These are phyloP conservation scores for Hericium coralloides DNA, from an alignment of 768 basidiomycete species.

Conservation along the genomic window DNA sequence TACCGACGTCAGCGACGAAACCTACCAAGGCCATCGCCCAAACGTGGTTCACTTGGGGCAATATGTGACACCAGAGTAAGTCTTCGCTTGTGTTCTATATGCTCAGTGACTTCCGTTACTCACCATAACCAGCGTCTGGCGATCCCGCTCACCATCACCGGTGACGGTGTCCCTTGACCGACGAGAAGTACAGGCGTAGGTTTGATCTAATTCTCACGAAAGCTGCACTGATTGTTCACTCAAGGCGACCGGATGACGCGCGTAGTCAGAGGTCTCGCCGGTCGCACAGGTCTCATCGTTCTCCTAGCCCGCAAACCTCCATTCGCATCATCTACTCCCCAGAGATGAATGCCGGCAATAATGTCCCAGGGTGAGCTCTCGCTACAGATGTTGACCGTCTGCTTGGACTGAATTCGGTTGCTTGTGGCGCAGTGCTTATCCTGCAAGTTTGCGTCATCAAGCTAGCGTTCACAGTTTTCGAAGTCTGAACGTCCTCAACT, in stretches of 20 bases:
- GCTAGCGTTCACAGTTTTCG: not conserved
- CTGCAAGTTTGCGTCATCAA: not conserved
- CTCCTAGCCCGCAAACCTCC: not conserved
- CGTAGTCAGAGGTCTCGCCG: not conserved
- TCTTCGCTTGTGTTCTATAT: not conserved
- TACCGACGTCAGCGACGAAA: conserved; percentile 6
- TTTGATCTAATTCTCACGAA: no score
- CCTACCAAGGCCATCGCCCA: conserved; percentile 4
- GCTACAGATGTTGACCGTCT: no score
- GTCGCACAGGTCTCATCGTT: not conserved
- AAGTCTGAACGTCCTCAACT: not conserved
- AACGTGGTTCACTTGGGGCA: conserved; percentile 14
- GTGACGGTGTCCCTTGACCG: conserved; percentile 10
- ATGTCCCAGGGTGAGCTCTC: no score
- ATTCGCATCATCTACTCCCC: not conserved
- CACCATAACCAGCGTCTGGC: not conserved
- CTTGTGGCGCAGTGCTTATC: not conserved
- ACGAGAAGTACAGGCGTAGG: not conserved
- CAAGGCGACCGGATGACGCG: not conserved
- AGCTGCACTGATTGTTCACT: no score
- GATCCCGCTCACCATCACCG: conserved; percentile 5
- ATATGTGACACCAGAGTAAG: conserved; percentile 5
- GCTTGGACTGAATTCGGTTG: not conserved
- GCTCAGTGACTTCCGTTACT: not conserved
- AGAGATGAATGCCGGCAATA: no score